Conservation (phyloP, 2,329 filamentous ascomycete genomes). For the Cytospora mali region DNA sequence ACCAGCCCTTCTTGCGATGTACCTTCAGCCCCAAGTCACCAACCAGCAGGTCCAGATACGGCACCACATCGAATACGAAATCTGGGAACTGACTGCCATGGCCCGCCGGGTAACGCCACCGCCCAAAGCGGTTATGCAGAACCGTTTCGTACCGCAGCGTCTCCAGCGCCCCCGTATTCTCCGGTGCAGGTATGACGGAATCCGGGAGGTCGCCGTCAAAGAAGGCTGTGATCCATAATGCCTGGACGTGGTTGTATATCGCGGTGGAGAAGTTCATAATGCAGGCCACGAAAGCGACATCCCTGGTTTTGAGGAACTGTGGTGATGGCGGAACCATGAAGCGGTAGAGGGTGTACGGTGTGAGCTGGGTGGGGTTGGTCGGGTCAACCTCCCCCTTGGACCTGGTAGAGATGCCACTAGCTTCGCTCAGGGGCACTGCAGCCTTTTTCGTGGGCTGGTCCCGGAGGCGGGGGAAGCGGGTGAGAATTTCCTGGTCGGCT, state of each 20-base stretch:
- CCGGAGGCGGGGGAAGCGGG: conserved; percentile 54
- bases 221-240: conserved; percentile 68
- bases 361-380: conserved; percentile 36
- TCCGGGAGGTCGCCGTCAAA: conserved; percentile 54
- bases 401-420: conserved; percentile 37
- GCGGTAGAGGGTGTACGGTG: conserved; percentile 48
- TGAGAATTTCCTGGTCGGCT: conserved; percentile 57
- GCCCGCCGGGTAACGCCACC: conserved; percentile 63
- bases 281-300: conserved; percentile 51
- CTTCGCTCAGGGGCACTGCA: conserved; percentile 46
- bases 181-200: conserved; percentile 32
- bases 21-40: conserved; percentile 64
- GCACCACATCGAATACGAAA: conserved; percentile 75
- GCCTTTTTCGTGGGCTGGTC: conserved; percentile 51
- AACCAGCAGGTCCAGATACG: conserved; percentile 71
- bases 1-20: conserved; percentile 56
- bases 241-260: conserved; percentile 50
- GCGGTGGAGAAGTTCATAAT: conserved; percentile 47
- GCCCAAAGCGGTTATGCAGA: conserved; percentile 68
- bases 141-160: conserved; percentile 57
- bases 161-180: conserved; percentile 42
- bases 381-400: conserved; percentile 30
- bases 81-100: conserved; percentile 66
- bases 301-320: conserved; percentile 40
- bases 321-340: conserved; percentile 49